phyloP scores from a whole-genome alignment of 129 eudicot genomes.

The Chrysanthemum seticuspe region DNA sequence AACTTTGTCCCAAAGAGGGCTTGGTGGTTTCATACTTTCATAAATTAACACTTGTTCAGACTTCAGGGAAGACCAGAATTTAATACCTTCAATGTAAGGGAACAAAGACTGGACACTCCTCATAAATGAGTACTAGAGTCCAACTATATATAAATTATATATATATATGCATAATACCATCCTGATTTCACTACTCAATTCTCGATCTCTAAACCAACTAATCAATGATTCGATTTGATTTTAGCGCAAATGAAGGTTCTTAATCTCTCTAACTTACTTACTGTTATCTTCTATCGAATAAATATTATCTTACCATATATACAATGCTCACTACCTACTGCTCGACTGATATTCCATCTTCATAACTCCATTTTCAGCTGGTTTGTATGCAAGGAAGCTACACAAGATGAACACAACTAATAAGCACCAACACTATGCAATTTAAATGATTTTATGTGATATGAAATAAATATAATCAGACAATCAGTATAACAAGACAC shows the following conservation, averaged over 20 bases:
- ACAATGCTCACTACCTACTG: slow-evolving; percentile 43
- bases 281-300: slow-evolving; percentile 26
- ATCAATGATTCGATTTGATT: slow-evolving; percentile 9
- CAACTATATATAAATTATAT: slow-evolving; percentile 22
- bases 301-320: slow-evolving; percentile 32
- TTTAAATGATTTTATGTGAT: background rate
- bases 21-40: background rate
- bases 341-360: slow-evolving; percentile 25
- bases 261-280: slow-evolving; percentile 26
- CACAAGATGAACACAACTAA: slow-evolving; percentile 3
- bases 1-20: background rate
- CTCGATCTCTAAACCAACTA: slow-evolving; percentile 23
- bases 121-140: slow-evolving; percentile 27
- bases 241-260: slow-evolving; percentile 1
- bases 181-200: slow-evolving; percentile 13
- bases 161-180: slow-evolving; percentile 28
- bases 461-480: background rate
- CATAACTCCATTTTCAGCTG: slow-evolving; percentile 80
- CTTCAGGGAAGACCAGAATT: slow-evolving; percentile 1
- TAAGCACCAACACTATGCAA: background rate
- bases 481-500: too few relatives aligned
- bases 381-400: slow-evolving; percentile 74
- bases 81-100: background rate
- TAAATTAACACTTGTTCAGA: slow-evolving; percentile 1
- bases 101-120: slow-evolving; percentile 13